phyloP scores from a whole-genome alignment of 441 rosid genomes.

The Croton setiger region DNA sequence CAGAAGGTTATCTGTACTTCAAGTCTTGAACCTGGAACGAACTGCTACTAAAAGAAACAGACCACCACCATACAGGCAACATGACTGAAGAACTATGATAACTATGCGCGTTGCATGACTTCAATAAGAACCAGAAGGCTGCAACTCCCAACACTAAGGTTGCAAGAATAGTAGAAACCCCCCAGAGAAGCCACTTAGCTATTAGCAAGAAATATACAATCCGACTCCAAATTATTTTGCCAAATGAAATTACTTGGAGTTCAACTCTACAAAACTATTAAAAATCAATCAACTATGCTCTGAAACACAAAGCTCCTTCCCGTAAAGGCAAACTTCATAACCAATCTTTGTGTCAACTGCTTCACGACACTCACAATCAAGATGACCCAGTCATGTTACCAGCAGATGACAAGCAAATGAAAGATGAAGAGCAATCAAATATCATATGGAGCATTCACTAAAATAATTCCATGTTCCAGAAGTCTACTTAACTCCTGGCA shows the following conservation, averaged over 20 bases:
- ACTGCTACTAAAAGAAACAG: slow-evolving; percentile 6
- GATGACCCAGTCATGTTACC: slow-evolving; percentile 4
- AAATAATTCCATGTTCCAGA: slow-evolving; percentile 11
- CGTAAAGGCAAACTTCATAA: slow-evolving; percentile 1
- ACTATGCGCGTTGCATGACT: not conserved
- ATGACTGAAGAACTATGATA: not conserved
- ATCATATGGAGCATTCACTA: not conserved
- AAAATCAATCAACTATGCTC: slow-evolving; percentile 8
- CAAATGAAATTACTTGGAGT: slow-evolving; percentile 1
- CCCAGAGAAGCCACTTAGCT: slow-evolving; percentile 12
- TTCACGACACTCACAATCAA: slow-evolving; percentile 6
- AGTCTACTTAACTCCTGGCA: slow-evolving; percentile 12
- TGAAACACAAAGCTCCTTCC: slow-evolving; percentile 1
- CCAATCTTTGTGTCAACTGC: slow-evolving; percentile 3
- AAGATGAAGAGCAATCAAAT: not conserved
- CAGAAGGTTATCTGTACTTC: slow-evolving; percentile 22
- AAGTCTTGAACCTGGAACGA: slow-evolving; percentile 18
- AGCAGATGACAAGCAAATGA: not conserved
- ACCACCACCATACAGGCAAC: slow-evolving; percentile 22
- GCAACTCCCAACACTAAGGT: slow-evolving; percentile 18
- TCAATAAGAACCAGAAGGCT: slow-evolving; percentile 17
- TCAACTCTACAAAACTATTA: slow-evolving; percentile 1
- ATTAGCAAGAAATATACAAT: not conserved
- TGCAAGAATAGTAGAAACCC: slow-evolving; percentile 1
- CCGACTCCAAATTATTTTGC: slow-evolving; percentile 17